A percentile compares a stretch with the other conserved stretches of the same genome.
Evolutionary conservation across 2,329 filamentous ascomycete genomes (phyloP).

Genomic region (Colletotrichum theobromicola): DNA sequence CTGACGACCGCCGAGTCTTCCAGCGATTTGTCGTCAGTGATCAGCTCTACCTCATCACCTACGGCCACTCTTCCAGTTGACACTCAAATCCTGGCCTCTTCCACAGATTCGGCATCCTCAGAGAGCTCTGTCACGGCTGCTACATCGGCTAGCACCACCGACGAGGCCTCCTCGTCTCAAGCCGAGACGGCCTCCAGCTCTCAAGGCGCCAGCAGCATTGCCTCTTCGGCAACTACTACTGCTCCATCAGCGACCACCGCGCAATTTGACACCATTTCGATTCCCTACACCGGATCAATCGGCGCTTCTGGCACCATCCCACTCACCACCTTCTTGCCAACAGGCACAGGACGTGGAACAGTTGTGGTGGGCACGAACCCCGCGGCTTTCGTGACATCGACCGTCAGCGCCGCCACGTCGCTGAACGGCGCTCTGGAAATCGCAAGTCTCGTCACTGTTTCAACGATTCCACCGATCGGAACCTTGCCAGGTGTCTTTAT

Average conservation of each 20-base stretch:
- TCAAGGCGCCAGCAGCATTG: background rate
- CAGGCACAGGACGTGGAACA: slow-evolving; percentile 6
- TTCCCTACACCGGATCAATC: background rate
- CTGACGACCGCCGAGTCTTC: background rate
- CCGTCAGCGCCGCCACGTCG: background rate
- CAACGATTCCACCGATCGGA: background rate
- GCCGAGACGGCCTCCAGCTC: background rate
- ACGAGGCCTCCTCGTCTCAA: background rate
- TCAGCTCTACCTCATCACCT: background rate
- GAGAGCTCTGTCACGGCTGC: background rate
- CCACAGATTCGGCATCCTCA: background rate
- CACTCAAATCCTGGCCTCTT: background rate
- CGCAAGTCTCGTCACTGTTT: background rate
- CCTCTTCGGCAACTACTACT: background rate
- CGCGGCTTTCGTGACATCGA: background rate
- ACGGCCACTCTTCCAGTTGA: background rate
- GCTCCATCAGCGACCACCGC: background rate
- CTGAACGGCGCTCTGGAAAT: background rate
- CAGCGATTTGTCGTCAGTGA: background rate
- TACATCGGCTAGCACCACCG: background rate
- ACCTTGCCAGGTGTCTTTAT: background rate
- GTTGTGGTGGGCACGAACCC: background rate
- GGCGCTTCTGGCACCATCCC: background rate
- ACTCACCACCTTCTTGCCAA: background rate
- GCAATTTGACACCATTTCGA: background rate